A percentile compares a stretch with the other conserved stretches of the same genome.
Conservation (phyloP, 2,329 filamentous ascomycete species). For the Davidsoniella eucalypti region DNA sequence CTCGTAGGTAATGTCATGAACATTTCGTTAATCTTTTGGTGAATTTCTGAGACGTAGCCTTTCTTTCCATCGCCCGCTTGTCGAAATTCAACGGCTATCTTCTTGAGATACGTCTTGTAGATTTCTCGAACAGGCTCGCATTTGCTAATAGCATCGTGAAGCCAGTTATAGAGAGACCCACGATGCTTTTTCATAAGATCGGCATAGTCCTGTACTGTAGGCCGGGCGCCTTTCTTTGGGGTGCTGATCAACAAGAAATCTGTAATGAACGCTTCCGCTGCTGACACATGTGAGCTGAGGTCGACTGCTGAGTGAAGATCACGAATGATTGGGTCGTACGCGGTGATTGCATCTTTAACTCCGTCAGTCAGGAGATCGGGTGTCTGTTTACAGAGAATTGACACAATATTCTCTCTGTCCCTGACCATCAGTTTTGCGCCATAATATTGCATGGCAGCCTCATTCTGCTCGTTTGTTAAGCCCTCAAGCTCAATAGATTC, state of each 20-base stretch:
- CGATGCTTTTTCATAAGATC: slow-evolving; percentile 48
- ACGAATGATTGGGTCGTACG: slow-evolving; percentile 61
- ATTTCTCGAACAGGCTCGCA: slow-evolving; percentile 7
- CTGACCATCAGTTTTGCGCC: slow-evolving; percentile 52
- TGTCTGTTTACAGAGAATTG: slow-evolving; percentile 47
- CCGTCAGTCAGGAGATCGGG: slow-evolving; percentile 59
- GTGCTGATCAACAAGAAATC: slow-evolving; percentile 41
- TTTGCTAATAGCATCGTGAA: slow-evolving; percentile 39
- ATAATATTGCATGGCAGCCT: slow-evolving; percentile 27
- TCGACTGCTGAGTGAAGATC: slow-evolving; percentile 55
- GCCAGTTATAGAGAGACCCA: slow-evolving; percentile 47
- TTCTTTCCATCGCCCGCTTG: neutral
- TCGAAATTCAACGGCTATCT: slow-evolving; percentile 6
- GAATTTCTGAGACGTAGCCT: slow-evolving; percentile 4
- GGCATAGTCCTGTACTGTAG: slow-evolving; percentile 58
- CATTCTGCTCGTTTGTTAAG: slow-evolving; percentile 9
- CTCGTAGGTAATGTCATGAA: neutral
- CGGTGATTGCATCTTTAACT: slow-evolving; percentile 45
- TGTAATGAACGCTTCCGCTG: slow-evolving; percentile 50
- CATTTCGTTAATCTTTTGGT: slow-evolving; percentile 2
- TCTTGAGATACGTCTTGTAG: slow-evolving; percentile 9
- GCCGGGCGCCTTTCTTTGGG: slow-evolving; percentile 22
- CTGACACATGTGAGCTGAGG: slow-evolving; percentile 49
- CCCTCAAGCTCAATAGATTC: slow-evolving; percentile 17
- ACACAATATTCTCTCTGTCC: slow-evolving; percentile 56